Evolutionary conservation across 768 basidiomycete species (phyloP).

Genomic region (Tricholoma bakamatsutake): DNA sequence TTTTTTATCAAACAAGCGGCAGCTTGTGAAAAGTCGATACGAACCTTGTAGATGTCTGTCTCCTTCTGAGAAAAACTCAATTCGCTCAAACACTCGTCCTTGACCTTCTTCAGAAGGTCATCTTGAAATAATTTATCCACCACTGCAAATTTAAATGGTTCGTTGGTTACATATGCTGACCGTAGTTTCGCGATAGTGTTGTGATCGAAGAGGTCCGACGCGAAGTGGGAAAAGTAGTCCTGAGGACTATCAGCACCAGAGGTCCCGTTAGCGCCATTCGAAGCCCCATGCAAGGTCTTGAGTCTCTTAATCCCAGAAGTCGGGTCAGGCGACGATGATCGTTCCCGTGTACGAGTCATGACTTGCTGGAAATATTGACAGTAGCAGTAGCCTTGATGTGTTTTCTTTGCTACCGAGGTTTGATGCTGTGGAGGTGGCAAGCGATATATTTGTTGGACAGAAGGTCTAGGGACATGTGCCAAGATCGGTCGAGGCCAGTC

Average conservation of each 20-base stretch:
- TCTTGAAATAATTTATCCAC: constrained; percentile 82
- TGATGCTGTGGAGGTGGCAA: neutral
- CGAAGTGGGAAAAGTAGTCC: constrained; percentile 31
- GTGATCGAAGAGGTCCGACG: constrained; percentile 51
- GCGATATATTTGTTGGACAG: neutral
- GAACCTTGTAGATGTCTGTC: constrained; percentile 96
- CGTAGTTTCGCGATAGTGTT: constrained; percentile 50
- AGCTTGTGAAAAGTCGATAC: constrained; percentile 9
- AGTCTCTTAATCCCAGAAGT: constrained; percentile 19
- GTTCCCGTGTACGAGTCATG: constrained; percentile 26
- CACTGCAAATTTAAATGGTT: constrained; percentile 80
- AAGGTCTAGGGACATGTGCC: neutral
- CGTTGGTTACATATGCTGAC: constrained; percentile 46
- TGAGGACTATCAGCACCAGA: constrained; percentile 1
- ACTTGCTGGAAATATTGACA: neutral
- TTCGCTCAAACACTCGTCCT: constrained; percentile 76
- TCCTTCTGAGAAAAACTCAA: constrained; percentile 89
- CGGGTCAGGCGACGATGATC: constrained; percentile 21
- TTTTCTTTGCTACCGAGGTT: neutral
- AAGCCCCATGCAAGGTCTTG: constrained; percentile 23
- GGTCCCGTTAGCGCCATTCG: constrained; percentile 4
- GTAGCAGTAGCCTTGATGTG: too few relatives aligned
- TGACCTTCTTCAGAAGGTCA: constrained; percentile 71
- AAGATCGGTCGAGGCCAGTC: neutral
- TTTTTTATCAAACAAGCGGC: constrained; percentile 5